These are phyloP conservation scores for Fusarium sp. DNA, from an alignment of 2,329 filamentous ascomycete species.

Conservation along the genomic window DNA sequence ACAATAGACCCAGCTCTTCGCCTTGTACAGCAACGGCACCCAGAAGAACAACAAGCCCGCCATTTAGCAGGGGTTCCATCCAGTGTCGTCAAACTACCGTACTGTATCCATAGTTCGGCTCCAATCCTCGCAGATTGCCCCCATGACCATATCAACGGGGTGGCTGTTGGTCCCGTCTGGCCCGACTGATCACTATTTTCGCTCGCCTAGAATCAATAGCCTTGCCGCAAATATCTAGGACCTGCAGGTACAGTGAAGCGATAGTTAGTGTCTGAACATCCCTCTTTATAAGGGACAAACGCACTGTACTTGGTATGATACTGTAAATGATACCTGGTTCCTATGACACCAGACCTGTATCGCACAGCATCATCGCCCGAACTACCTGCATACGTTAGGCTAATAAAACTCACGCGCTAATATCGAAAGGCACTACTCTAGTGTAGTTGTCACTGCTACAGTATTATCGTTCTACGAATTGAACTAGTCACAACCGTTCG, in stretches of 20 bases:
- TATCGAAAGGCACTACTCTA: slow-evolving; percentile 4
- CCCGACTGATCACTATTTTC: not conserved
- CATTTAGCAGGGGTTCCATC: slow-evolving; percentile 3
- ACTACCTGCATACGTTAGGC: slow-evolving; percentile 6
- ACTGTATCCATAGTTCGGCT: not conserved
- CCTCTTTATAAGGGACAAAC: slow-evolving; percentile 2
- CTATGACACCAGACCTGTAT: slow-evolving; percentile 10
- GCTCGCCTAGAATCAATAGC: not conserved
- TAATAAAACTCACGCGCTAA: slow-evolving; percentile 19
- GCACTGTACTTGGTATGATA: not conserved
- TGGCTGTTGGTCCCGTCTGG: not conserved
- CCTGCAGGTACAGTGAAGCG: not conserved
- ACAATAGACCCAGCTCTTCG: not conserved
- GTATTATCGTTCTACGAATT: not conserved
- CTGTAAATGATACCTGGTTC: not conserved
- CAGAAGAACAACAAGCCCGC: not conserved
- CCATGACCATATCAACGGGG: slow-evolving; percentile 1
- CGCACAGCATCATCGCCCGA: not conserved
- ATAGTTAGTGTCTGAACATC: slow-evolving; percentile 5
- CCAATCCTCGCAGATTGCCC: not conserved
- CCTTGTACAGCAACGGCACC: not conserved
- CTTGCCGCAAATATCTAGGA: not conserved
- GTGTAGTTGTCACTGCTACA: not conserved
- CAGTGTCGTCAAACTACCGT: not conserved
- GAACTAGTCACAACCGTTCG: not conserved